phyloP scores from a whole-genome alignment of 2,329 filamentous ascomycete species.

The Hypocreales sp. region DNA sequence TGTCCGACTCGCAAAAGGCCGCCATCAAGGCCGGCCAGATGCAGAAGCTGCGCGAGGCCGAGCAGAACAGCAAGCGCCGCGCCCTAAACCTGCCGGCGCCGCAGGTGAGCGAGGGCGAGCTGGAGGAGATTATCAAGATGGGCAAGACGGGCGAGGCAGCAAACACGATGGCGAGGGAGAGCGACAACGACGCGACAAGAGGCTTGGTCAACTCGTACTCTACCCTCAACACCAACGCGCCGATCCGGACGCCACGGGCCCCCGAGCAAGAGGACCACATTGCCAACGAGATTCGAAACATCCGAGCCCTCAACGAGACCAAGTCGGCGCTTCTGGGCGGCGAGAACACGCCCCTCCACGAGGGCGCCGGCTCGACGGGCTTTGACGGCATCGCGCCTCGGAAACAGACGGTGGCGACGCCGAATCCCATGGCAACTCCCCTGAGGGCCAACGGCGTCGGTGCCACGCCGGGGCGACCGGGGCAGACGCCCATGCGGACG shows the following conservation, averaged over 20 bases:
- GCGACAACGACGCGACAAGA: slow-evolving; percentile 72
- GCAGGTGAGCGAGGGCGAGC: slow-evolving; percentile 80
- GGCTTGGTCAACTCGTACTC: slow-evolving; percentile 81
- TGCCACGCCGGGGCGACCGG: slow-evolving; percentile 52
- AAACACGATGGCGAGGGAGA: slow-evolving; percentile 54
- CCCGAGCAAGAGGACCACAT: slow-evolving; percentile 90
- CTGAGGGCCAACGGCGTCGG: slow-evolving; percentile 51
- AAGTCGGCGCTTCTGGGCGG: slow-evolving; percentile 87
- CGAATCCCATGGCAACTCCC: slow-evolving; percentile 89
- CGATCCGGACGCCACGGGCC: slow-evolving; percentile 82
- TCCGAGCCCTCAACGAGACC: slow-evolving; percentile 79
- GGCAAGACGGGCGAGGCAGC: slow-evolving; percentile 85
- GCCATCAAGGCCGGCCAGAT: slow-evolving; percentile 87
- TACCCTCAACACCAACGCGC: slow-evolving; percentile 63
- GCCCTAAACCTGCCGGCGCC: slow-evolving; percentile 71
- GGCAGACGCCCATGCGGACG: slow-evolving; percentile 74
- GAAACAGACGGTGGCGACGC: slow-evolving; percentile 71
- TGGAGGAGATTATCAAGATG: slow-evolving; percentile 99
- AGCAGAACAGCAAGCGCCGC: slow-evolving; percentile 88
- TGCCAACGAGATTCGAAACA: slow-evolving; percentile 91
- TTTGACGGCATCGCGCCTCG: slow-evolving; percentile 75
- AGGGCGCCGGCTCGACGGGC: slow-evolving; percentile 69
- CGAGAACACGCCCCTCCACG: slow-evolving; percentile 79
- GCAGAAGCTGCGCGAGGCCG: slow-evolving; percentile 88
- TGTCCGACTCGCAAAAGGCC: slow-evolving; percentile 67